Evolutionary conservation across 495 filamentous ascomycete genomes (phyloP).

Genomic region (Podospora sp.): DNA sequence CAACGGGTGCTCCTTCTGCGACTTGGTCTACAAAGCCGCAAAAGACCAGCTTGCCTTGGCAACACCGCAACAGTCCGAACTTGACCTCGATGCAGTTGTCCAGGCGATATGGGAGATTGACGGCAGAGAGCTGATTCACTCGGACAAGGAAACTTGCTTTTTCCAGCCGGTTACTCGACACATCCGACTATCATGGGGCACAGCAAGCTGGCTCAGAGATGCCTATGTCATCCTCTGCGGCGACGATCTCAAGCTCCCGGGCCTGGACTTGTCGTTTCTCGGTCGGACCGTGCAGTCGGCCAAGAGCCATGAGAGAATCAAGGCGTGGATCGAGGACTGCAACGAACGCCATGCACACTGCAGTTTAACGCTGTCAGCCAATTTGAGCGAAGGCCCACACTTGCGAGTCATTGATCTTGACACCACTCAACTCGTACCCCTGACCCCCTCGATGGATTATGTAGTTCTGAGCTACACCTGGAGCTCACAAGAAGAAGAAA

Average conservation of each 20-base stretch:
- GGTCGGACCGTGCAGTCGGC: neutral
- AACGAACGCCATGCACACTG: neutral
- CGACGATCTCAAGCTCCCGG: neutral
- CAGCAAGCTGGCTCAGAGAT: neutral
- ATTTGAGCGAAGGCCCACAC: neutral
- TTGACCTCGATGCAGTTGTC: neutral
- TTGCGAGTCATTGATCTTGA: conserved; percentile 1
- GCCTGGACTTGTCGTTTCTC: neutral
- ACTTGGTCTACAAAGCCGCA: neutral
- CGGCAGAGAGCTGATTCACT: neutral
- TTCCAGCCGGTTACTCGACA: neutral
- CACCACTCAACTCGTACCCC: neutral
- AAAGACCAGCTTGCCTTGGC: neutral
- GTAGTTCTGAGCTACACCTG: conserved; percentile 16
- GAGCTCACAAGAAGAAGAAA: neutral
- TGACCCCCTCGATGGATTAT: conserved; percentile 10
- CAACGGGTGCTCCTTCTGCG: neutral
- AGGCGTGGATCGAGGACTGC: neutral
- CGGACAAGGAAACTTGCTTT: neutral
- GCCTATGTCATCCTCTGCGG: neutral
- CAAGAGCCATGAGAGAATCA: neutral
- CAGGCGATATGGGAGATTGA: neutral
- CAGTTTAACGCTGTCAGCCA: neutral
- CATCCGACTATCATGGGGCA: neutral
- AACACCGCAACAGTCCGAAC: neutral